A percentile compares a stretch with the other conserved stretches of the same genome.
phyloP scores from a whole-genome alignment of 345 rosid genomes.

The Salix koriyanagi region DNA sequence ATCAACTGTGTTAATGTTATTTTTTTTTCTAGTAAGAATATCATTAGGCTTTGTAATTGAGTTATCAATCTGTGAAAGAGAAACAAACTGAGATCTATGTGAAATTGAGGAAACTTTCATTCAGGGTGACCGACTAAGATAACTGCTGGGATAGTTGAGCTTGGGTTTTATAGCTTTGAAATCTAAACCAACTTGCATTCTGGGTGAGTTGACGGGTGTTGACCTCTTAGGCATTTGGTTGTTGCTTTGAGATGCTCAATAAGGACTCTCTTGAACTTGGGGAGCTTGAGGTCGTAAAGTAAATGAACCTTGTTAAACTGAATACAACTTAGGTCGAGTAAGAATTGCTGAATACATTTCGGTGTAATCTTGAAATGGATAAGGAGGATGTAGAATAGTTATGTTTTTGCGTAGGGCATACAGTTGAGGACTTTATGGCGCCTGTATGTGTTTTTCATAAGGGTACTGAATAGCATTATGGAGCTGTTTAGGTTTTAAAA shows the following conservation, averaged over 20 bases:
- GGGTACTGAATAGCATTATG: neutral
- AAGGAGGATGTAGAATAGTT: neutral
- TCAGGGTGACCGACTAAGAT: neutral
- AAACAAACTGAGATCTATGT: neutral
- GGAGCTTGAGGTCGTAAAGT: neutral
- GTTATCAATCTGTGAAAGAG: neutral
- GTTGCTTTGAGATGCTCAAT: neutral
- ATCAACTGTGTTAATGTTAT: neutral
- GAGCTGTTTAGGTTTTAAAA: neutral
- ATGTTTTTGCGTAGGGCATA: neutral
- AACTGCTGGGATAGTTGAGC: neutral
- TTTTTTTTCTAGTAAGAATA: no score
- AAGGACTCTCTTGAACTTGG: neutral
- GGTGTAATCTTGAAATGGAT: neutral
- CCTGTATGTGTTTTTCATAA: neutral
- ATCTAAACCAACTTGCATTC: neutral
- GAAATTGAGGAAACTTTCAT: neutral
- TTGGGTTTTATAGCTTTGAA: neutral
- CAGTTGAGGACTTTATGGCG: neutral
- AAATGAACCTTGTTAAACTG: neutral
- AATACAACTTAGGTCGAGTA: neutral
- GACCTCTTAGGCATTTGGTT: neutral
- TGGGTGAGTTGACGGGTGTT: neutral
- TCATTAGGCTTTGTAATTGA: neutral
- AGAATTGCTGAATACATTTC: neutral